Evolutionary conservation across 2,329 filamentous ascomycete genomes (phyloP), one percentile per base, ranked within the genome.

Genomic region (Talaromyces piceae): DNA sequence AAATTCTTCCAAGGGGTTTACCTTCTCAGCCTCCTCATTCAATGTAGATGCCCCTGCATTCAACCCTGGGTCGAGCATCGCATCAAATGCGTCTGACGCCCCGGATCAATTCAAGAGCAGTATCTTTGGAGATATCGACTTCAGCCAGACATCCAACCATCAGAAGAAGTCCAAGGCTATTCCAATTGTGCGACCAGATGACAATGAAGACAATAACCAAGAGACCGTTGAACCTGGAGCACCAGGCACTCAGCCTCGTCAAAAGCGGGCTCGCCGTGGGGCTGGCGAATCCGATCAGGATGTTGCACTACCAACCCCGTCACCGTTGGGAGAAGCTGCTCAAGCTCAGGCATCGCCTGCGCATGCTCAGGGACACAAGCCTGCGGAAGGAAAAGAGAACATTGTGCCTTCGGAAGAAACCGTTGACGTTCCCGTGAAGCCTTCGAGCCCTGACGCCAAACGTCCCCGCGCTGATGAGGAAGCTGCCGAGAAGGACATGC

Each of bases 161-260:
- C 67, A 71, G 0, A 89, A 87, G 69, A 83, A 82, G 59, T 88
- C 84, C 4, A 96, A 93, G 70, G 89, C 89, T 8, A 80, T 95
- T 50, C 87, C 90, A 0, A 94, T 95, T 56, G 71, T 91, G 8
- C 77, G 77, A 33, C 87, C 87, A 1, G 76, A 82, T 52, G 82
- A 75, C 59, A 70, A 56, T 53, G 73, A 74, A 58, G 63, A 66
- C 43, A 61, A 63, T 51, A 63, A 64, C 25, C 63, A 67, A 52
- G 80, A 82, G 54, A 75, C 78, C 3, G 77, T 43, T 33, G 51
- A 53, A 37, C 47, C 25, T 22, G 84, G 55, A 83, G 83, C 13
- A 23, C 68, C 79, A 18, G 76, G 75, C n/a, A 81, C 87, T 56
- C 75, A 85, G 53, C 82, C 81, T 20, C 82, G 88, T 37, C 74